Conservation (phyloP, 2,329 filamentous ascomycete genomes). For the Paecilomyces sp. region DNA sequence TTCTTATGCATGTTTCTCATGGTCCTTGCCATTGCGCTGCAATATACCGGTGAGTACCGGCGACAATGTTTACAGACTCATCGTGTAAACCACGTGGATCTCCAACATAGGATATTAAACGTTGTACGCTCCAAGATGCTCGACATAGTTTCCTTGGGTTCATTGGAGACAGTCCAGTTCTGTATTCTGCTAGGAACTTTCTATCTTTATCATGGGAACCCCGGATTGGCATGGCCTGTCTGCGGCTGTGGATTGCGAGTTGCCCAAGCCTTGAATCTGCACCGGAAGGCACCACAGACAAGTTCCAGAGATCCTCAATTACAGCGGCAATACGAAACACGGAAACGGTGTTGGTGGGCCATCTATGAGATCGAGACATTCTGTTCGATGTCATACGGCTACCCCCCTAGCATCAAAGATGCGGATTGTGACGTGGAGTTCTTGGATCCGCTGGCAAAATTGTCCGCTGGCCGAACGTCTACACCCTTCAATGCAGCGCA, state of each 20-base stretch:
- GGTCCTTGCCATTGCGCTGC: background rate
- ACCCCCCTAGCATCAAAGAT: constrained; percentile 25
- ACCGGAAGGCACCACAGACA: constrained; percentile 11
- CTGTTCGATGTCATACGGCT: constrained; percentile 35
- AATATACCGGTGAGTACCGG: too few species aligned
- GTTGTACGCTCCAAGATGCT: constrained; percentile 9
- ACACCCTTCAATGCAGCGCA: background rate
- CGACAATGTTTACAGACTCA: background rate
- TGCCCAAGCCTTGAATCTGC: constrained; percentile 28
- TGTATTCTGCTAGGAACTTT: constrained; percentile 32
- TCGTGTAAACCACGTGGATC: constrained; percentile 4
- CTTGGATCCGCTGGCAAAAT: constrained; percentile 16
- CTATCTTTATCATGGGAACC: constrained; percentile 30
- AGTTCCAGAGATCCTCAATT: background rate
- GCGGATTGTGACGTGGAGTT: constrained; percentile 24
- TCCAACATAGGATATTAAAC: constrained; percentile 7
- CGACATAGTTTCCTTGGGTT: constrained; percentile 15
- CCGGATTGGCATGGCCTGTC: constrained; percentile 31
- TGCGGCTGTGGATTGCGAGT: constrained; percentile 30
- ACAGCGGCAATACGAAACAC: constrained; percentile 12
- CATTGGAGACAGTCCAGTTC: constrained; percentile 25
- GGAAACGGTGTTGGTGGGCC: constrained; percentile 36
- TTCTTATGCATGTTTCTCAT: background rate
- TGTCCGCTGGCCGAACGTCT: too few species aligned
- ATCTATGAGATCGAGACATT: constrained; percentile 36